phyloP scores from a whole-genome alignment of 805 yeast species.

The Candida rishiriensis region DNA sequence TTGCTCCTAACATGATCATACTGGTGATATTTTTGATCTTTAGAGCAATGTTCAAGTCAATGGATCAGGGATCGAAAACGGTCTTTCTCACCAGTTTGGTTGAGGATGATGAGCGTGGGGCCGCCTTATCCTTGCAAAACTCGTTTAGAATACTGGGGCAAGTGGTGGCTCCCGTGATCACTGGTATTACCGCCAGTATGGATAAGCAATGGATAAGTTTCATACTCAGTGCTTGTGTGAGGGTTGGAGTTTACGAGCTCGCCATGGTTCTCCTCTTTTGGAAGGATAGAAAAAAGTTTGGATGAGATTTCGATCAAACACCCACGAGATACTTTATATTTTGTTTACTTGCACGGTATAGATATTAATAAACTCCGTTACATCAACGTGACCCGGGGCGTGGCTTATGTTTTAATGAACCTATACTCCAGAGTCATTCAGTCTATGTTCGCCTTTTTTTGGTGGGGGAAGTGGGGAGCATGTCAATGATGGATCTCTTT shows the following conservation, averaged over 20 bases:
- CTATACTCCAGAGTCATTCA: no score
- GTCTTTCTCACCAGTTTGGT: constrained; percentile 41
- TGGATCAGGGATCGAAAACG: constrained; percentile 47
- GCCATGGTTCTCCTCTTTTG: constrained; percentile 33
- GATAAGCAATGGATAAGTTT: constrained; percentile 40
- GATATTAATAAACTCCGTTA: background rate
- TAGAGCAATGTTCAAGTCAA: constrained; percentile 38
- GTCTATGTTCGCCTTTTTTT: background rate
- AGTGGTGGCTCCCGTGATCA: constrained; percentile 38
- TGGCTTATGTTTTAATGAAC: no score
- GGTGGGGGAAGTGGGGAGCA: background rate
- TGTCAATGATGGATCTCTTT: constrained; percentile 1
- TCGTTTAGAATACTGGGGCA: constrained; percentile 39
- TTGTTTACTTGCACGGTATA: background rate
- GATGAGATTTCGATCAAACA: background rate
- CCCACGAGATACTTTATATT: background rate
- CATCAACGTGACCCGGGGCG: no score
- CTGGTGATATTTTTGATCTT: constrained; percentile 32
- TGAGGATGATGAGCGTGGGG: constrained; percentile 36
- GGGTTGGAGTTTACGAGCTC: constrained; percentile 35
- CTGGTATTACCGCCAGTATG: constrained; percentile 35
- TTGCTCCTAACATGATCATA: constrained; percentile 30
- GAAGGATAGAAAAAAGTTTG: constrained; percentile 16
- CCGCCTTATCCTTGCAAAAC: constrained; percentile 41
- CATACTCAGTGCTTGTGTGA: constrained; percentile 36